Evolutionary conservation across 2,329 filamentous ascomycete genomes (phyloP).

Genomic region (Chalara sp.): DNA sequence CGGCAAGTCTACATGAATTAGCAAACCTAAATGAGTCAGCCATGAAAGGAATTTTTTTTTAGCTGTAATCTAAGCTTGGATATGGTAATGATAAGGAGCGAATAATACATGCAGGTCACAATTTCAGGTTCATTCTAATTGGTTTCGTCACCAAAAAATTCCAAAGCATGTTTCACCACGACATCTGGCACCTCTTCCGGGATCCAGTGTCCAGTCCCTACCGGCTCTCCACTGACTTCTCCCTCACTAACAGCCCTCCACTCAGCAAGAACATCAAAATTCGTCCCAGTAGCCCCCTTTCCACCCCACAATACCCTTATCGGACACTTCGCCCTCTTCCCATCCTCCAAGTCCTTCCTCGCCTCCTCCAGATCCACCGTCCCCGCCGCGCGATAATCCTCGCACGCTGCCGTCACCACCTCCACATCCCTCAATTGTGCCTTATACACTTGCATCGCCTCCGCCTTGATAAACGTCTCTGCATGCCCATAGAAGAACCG

Average conservation of each 20-base stretch:
- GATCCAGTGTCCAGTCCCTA: slow-evolving; percentile 43
- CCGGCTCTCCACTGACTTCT: slow-evolving; percentile 33
- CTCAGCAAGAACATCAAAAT: slow-evolving; percentile 41
- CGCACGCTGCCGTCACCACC: slow-evolving; percentile 41
- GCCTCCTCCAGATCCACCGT: slow-evolving; percentile 46
- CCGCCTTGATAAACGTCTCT: slow-evolving; percentile 27
- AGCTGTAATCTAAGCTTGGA: too few relatives aligned
- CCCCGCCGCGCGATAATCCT: slow-evolving; percentile 49
- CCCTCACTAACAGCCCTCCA: slow-evolving; percentile 40
- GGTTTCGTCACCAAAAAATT: slow-evolving; percentile 28
- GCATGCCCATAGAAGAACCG: slow-evolving; percentile 25
- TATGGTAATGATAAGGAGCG: too few relatives aligned
- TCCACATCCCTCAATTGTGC: slow-evolving; percentile 27
- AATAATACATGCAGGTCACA: too few relatives aligned
- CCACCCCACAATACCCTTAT: slow-evolving; percentile 45
- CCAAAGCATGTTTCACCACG: slow-evolving; percentile 33
- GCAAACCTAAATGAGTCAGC: too few relatives aligned
- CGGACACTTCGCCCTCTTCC: slow-evolving; percentile 38
- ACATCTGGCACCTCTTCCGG: slow-evolving; percentile 44
- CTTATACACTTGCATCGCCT: slow-evolving; percentile 11
- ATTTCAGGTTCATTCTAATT: too few relatives aligned
- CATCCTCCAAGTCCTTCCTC: slow-evolving; percentile 35
- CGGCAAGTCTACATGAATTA: too few relatives aligned
- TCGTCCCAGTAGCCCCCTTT: slow-evolving; percentile 39
- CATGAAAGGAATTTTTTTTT: too few relatives aligned